Percentiles rank a stretch among this genome's conserved stretches.
Conservation (phyloP, 345 rosid genomes). For the Pistacia integerrima region DNA sequence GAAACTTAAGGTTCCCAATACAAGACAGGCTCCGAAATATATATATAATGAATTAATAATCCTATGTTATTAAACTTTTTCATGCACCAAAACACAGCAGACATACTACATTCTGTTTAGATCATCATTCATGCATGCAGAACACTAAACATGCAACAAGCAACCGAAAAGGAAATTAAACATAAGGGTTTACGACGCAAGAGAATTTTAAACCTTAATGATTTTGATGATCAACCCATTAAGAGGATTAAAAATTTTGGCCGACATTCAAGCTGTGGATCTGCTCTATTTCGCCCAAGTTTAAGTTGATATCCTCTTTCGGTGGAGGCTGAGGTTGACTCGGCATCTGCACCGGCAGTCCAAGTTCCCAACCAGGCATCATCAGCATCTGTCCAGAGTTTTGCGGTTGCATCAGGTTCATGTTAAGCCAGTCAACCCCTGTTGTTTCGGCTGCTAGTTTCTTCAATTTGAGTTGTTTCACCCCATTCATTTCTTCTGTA, state of each 20-base stretch:
- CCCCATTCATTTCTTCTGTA: slow-evolving; percentile 11
- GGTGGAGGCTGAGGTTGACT: background rate
- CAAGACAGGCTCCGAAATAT: background rate
- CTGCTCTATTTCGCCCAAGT: slow-evolving; percentile 18
- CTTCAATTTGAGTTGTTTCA: background rate
- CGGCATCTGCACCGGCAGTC: background rate
- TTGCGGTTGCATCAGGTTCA: background rate
- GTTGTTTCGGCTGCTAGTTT: background rate
- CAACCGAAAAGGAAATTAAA: too few relatives aligned
- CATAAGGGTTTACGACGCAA: background rate
- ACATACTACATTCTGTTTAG: background rate
- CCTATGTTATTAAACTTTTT: background rate
- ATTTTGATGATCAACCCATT: background rate
- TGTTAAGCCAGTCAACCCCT: background rate
- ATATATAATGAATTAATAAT: too few relatives aligned
- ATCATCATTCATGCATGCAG: background rate
- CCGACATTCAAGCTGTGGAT: slow-evolving; percentile 5
- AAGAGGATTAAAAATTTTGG: background rate
- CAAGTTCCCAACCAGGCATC: slow-evolving; percentile 14
- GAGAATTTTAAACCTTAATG: background rate
- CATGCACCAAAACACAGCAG: background rate
- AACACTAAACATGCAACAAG: background rate
- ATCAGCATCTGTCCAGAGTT: background rate
- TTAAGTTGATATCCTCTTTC: background rate
- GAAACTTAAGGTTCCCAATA: background rate